These are phyloP conservation scores for Quillaja saponaria DNA, from an alignment of 306 rosid species.

Conservation along the genomic window DNA sequence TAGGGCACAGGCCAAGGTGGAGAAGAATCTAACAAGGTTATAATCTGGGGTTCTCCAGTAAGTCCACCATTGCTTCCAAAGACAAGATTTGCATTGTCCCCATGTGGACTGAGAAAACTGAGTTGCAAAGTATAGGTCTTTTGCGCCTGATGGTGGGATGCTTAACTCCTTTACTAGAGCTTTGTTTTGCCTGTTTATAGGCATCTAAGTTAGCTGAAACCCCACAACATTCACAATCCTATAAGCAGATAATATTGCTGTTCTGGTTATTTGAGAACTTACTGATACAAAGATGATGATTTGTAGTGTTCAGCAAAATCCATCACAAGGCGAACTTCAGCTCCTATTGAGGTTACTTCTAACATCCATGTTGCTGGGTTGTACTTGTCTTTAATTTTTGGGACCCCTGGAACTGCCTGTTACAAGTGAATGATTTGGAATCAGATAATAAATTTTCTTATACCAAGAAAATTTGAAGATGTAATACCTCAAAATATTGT, in stretches of 20 bases:
- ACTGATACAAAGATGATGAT: conserved; percentile 69
- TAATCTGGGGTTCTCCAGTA: conserved; percentile 98
- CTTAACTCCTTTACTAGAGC: conserved; percentile 70
- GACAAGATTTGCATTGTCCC: conserved; percentile 79
- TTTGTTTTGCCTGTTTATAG: conserved; percentile 68
- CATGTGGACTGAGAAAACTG: conserved; percentile 65
- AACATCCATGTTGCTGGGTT: conserved; percentile 99
- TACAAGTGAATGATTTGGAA: conserved; percentile 14
- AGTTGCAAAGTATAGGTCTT: conserved; percentile 66
- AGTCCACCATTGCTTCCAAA: conserved; percentile 95
- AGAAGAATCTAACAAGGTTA: conserved; percentile 80
- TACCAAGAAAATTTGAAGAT: background rate
- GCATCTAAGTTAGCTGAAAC: conserved; percentile 22
- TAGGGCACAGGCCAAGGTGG: conserved; percentile 74
- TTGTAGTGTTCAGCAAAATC: conserved; percentile 90
- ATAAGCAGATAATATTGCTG: background rate
- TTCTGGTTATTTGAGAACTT: conserved; percentile 40
- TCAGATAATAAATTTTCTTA: conserved; percentile 20
- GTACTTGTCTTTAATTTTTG: conserved; percentile 80
- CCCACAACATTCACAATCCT: background rate
- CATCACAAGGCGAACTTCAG: conserved; percentile 85
- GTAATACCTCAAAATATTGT: conserved; percentile 81
- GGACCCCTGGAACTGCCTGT: conserved; percentile 79
- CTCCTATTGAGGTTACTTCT: conserved; percentile 84
- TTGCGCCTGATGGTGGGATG: conserved; percentile 64